These are phyloP conservation scores for Eragrostis tef DNA, from an alignment of 202 grass and related monocot genomes.

Conservation along the genomic window DNA sequence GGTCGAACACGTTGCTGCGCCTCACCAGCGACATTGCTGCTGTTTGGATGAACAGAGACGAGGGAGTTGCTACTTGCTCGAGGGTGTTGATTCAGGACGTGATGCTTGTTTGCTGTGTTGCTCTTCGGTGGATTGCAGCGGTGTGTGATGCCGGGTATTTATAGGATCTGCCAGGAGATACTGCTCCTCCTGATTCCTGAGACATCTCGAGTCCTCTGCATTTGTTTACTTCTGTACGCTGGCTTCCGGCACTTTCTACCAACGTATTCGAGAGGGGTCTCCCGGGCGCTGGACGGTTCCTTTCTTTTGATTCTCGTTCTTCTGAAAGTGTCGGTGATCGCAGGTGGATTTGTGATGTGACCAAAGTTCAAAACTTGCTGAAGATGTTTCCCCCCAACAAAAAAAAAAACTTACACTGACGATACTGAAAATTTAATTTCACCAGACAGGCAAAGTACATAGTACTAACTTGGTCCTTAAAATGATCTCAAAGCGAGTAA, in stretches of 20 bases:
- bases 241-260: not conserved
- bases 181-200: not conserved
- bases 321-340: too few species aligned
- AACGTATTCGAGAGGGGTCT: not conserved
- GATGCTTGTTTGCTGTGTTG: not conserved
- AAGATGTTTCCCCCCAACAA: too few species aligned
- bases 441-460: too few species aligned
- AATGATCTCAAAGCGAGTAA: too few species aligned
- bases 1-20: slow-evolving; percentile 59
- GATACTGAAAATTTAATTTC: too few species aligned
- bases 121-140: not conserved
- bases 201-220: slow-evolving; percentile 7
- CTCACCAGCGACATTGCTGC: slow-evolving; percentile 62
- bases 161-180: not conserved
- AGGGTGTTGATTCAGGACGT: not conserved
- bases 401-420: too few species aligned
- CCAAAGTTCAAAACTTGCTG: too few species aligned
- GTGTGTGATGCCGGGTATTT: not conserved
- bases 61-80: not conserved
- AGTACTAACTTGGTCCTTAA: too few species aligned
- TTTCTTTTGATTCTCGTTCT: not conserved
- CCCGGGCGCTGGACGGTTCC: not conserved
- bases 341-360: too few species aligned
- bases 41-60: not conserved
- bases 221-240: not conserved